Evolutionary conservation across 441 rosid species (phyloP), one percentile per base, ranked within the genome.

Genomic region (Populus hybrid): DNA sequence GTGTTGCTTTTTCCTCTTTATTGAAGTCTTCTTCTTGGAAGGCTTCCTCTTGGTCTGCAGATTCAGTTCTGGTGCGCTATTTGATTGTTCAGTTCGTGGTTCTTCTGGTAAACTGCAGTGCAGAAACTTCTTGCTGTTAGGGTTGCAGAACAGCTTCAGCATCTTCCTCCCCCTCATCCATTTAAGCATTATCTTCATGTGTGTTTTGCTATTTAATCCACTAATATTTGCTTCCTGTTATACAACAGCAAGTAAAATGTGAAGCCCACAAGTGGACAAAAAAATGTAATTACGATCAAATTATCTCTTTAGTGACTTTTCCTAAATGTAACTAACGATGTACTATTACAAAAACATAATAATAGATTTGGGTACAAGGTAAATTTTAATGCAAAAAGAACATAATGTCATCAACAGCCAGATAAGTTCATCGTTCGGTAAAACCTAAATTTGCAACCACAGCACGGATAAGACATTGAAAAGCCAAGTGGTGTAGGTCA

Each of bases 141-240:
- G 92, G 85, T 83, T 88, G 88, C 99, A 93, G 68, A 91, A 71
- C 77, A 94, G 82, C 91, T 91, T 94, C 50, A 95, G 89, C 97
- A 90, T 86, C 81, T 87, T 89, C 84, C 89, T 89, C 12, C 99
- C 99, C 81, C 94, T 86, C 98, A 94, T 95, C 99, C 99, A 95
- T 86, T 95, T 95, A 68, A 95, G 85, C 91, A 95, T 78, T 81
- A 95, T 84, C 84, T 94, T 95, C 99, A 95, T 88, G 84, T 92
- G 97, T 0, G 99, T 93, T 86, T 93, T 95, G 88, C 98, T 89
- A 68, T 85, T 88, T 72, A 95, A 72, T 77, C 98, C 95, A 63
- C 81, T 74, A 8, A 94, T 74, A 28, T 92, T 87, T 70, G 93
- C 90, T 72, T 94, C 98, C 99, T 93, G 82, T 73, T 7, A 66